Evolutionary conservation across 208 protist genomes (phyloP), one percentile per base, ranked within the genome.

Genomic region (Leishmania martiniquensis): DNA sequence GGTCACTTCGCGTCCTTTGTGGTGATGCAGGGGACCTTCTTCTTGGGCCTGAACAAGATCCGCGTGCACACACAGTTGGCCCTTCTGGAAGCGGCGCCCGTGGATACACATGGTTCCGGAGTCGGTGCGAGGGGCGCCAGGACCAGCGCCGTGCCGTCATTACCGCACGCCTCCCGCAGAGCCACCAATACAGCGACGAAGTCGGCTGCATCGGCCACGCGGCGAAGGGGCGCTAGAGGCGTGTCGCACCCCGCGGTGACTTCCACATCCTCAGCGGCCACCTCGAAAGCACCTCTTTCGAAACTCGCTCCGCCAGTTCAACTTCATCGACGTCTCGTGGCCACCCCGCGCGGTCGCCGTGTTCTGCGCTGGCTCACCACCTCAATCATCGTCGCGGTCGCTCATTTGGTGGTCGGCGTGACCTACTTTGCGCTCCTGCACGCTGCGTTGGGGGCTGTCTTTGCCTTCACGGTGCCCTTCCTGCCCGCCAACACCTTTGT

Each of bases 1-100:
- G 45, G 45, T 22, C 81, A 87, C 72, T 93, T 92, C 52, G 80
- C 83, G 29, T 84, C 81, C 17, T 91, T 84, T 85, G 85, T 88
- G 20, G 34, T 89, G 7, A 86, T 89, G 81, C 80, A 89, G 70
- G 59, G 79, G 10, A 86, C 87, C 32, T 86, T 89, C 55, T 89
- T 91, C 59, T 63, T 92, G 20, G 91, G 91, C 20, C 69, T 93
- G 4, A 78, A 95, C 74, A 95, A 95, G 80, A 75, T 93, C 39
- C 67, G 57, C 20, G 76, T 80, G 17, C 67, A 57, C 52, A 10
- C 71, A 34, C 57, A 68, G 37, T 77, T 55, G 9, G 17, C 47
- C 1, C 47, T 82, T 1, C 65, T 77, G 32, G 72, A 57, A 39
- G n/a, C 4, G 5, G 77, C 29, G 32, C 12, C 17, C 1, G 32